Evolutionary conservation across 768 basidiomycete species (phyloP).

Genomic region (Plicaturopsis crispa): DNA sequence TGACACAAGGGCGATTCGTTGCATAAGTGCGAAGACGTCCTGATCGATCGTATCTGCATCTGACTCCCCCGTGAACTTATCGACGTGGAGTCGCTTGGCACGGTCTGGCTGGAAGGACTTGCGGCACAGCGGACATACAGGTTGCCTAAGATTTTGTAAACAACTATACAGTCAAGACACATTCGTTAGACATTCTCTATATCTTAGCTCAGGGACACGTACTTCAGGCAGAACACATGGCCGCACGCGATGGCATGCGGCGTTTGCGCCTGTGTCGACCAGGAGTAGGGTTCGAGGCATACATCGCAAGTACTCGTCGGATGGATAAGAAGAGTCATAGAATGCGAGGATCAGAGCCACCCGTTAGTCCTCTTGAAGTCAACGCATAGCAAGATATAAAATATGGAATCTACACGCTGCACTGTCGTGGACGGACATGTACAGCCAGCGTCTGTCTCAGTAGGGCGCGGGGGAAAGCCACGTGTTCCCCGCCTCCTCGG

Average conservation of each 20-base stretch:
- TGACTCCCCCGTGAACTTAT: constrained; percentile 11
- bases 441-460: not conserved
- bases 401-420: not conserved
- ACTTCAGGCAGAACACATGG: constrained; percentile 69
- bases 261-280: constrained; percentile 38
- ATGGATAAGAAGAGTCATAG: constrained; percentile 52
- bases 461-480: not conserved
- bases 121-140: constrained; percentile 60
- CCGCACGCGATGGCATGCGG: constrained; percentile 74
- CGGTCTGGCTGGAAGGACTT: constrained; percentile 48
- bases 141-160: constrained; percentile 40
- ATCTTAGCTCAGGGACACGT: constrained; percentile 19
- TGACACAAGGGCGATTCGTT: constrained; percentile 26
- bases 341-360: constrained; percentile 1
- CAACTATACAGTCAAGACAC: constrained; percentile 32
- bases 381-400: not conserved
- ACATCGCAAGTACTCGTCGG: constrained; percentile 70
- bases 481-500: not conserved
- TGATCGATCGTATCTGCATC: constrained; percentile 3
- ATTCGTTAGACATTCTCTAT: constrained; percentile 1
- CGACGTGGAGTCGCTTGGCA: constrained; percentile 64
- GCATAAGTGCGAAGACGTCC: constrained; percentile 19
- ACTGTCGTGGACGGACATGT: constrained; percentile 1
- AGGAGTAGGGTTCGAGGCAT: constrained; percentile 59
- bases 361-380: not conserved